These are phyloP conservation scores for Aspergillus fumigatus DNA, from an alignment of 2,329 filamentous ascomycete species.

Conservation along the genomic window DNA sequence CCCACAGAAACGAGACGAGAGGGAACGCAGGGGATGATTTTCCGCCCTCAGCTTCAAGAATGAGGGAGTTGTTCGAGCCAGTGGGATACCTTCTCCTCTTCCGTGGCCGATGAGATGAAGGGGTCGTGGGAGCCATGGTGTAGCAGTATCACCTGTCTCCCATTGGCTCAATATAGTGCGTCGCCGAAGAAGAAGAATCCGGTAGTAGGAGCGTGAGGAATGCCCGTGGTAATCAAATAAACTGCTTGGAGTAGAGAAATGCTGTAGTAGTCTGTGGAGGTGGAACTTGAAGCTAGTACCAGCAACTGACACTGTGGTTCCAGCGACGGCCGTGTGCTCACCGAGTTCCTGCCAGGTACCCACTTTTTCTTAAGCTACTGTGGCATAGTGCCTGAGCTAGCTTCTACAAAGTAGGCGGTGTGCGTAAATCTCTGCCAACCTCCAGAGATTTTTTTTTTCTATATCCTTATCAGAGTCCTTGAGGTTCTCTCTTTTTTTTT, in stretches of 20 bases:
- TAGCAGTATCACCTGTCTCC: conserved; percentile 12
- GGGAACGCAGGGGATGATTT: conserved; percentile 69
- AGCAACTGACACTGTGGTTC: conserved; percentile 8
- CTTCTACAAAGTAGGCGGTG: conserved; percentile 22
- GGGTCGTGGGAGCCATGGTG: conserved; percentile 24
- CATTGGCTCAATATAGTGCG: conserved; percentile 14
- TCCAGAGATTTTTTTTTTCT: conserved; percentile 21
- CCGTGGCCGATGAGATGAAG: conserved; percentile 40
- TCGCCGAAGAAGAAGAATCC: neutral
- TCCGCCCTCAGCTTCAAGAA: conserved; percentile 42
- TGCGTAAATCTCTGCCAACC: conserved; percentile 24
- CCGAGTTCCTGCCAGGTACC: conserved; percentile 14
- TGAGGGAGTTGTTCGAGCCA: conserved; percentile 40
- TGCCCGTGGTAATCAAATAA: neutral
- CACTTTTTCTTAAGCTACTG: conserved; percentile 9
- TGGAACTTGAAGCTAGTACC: conserved; percentile 1
- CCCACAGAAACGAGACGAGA: conserved; percentile 90
- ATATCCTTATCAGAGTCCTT: neutral
- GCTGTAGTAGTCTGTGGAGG: neutral
- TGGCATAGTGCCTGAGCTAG: conserved; percentile 16
- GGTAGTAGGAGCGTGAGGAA: neutral
- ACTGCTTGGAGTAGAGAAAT: conserved; percentile 3
- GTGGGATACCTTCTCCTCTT: conserved; percentile 42
- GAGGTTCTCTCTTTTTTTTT: neutral
- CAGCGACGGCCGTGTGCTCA: conserved; percentile 4